Evolutionary conservation across 129 eudicot genomes (phyloP).

Genomic region (Heracleum sosnowskyi): DNA sequence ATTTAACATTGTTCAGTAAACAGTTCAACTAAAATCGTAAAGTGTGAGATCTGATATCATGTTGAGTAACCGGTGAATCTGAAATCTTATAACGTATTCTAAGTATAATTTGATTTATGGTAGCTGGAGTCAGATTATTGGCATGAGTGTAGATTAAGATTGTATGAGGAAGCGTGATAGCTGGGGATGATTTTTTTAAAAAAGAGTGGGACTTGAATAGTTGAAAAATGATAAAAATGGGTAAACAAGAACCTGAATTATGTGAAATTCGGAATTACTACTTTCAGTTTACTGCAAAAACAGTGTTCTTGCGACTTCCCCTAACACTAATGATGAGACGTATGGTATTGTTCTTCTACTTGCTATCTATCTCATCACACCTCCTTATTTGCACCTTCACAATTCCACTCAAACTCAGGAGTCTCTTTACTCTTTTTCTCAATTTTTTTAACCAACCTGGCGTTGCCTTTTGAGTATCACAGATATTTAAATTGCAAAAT

Average conservation of each 20-base stretch:
- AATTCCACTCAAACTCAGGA: background rate
- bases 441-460: too few species aligned
- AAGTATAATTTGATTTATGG: background rate
- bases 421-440: background rate
- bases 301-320: constrained; percentile 13
- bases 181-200: background rate
- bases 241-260: constrained; percentile 25
- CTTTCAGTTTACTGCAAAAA: constrained; percentile 29
- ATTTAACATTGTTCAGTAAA: too few species aligned
- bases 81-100: too few species aligned
- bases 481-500: too few species aligned
- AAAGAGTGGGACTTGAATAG: constrained; percentile 18
- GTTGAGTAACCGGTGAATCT: too few species aligned
- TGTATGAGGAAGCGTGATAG: constrained; percentile 4
- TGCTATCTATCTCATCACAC: background rate
- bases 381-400: background rate
- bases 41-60: too few species aligned
- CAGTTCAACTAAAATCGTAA: too few species aligned
- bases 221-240: constrained; percentile 29
- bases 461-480: too few species aligned
- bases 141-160: constrained; percentile 12
- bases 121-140: background rate
- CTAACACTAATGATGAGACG: background rate
- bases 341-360: background rate
- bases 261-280: constrained; percentile 17